Percentiles rank a stretch among this genome's conserved stretches.
Evolutionary conservation across 345 rosid species (phyloP).

Genomic region (Cardamine chenopodiifolia): DNA sequence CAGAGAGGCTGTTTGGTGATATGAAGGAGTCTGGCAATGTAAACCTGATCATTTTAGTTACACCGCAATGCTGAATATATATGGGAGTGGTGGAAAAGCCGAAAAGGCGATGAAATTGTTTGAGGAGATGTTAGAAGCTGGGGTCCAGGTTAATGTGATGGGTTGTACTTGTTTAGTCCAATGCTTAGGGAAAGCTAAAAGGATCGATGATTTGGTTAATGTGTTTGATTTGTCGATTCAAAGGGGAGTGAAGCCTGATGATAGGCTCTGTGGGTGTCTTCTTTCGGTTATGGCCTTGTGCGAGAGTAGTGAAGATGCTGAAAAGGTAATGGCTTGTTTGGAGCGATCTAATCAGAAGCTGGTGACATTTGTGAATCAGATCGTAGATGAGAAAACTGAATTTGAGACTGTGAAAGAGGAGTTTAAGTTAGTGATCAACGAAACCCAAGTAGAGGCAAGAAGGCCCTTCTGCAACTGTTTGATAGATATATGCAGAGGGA

Average conservation of each 20-base stretch:
- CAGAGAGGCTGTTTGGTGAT: slow-evolving; percentile 73
- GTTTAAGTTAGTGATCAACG: slow-evolving; percentile 59
- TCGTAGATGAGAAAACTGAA: slow-evolving; percentile 50
- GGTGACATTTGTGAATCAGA: slow-evolving; percentile 55
- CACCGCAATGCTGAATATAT: slow-evolving; percentile 83
- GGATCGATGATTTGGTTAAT: slow-evolving; percentile 65
- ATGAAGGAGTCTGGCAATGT: slow-evolving; percentile 65
- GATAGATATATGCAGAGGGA: slow-evolving; percentile 75
- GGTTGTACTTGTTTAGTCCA: slow-evolving; percentile 87
- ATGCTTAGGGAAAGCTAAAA: slow-evolving; percentile 73
- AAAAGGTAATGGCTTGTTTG: slow-evolving; percentile 69
- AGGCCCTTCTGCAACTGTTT: slow-evolving; percentile 91
- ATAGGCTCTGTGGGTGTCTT: slow-evolving; percentile 85
- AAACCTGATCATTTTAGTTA: slow-evolving; percentile 85
- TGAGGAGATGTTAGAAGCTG: slow-evolving; percentile 60
- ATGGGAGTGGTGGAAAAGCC: slow-evolving; percentile 77
- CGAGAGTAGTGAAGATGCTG: slow-evolving; percentile 54
- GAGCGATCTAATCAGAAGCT: slow-evolving; percentile 65
- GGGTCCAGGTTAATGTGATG: slow-evolving; percentile 78
- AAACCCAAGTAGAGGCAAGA: slow-evolving; percentile 67
- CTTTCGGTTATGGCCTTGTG: slow-evolving; percentile 77
- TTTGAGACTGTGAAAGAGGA: slow-evolving; percentile 62
- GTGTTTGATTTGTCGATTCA: slow-evolving; percentile 55
- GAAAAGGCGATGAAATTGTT: slow-evolving; percentile 71
- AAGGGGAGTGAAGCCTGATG: slow-evolving; percentile 72